Evolutionary conservation across 2,329 filamentous ascomycete species (phyloP).

Genomic region (Didymosphaeria variabile): DNA sequence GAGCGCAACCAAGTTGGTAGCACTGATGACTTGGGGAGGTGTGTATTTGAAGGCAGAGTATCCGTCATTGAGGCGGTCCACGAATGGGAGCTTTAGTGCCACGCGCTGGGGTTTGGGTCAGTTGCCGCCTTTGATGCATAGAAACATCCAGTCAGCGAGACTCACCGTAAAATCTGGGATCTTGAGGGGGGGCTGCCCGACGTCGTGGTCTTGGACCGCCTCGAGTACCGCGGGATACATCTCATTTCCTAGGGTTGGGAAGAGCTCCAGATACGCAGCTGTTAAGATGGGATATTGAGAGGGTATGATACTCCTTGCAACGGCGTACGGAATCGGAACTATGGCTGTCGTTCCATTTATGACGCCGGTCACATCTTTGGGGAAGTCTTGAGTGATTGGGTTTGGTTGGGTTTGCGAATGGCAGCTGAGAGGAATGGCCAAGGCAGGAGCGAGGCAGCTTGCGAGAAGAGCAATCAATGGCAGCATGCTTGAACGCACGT

Average conservation of each 20-base stretch:
- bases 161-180: slow-evolving; percentile 61
- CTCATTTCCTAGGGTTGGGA: slow-evolving; percentile 60
- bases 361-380: slow-evolving; percentile 60
- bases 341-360: slow-evolving; percentile 64
- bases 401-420: slow-evolving; percentile 51
- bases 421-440: slow-evolving; percentile 30
- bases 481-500: neutral
- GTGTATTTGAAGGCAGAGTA: slow-evolving; percentile 62
- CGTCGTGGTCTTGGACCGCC: slow-evolving; percentile 61
- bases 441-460: neutral
- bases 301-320: slow-evolving; percentile 60
- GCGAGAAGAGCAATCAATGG: neutral
- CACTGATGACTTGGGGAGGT: slow-evolving; percentile 58
- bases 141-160: slow-evolving; percentile 17
- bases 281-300: slow-evolving; percentile 60
- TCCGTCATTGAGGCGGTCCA: slow-evolving; percentile 62
- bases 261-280: slow-evolving; percentile 56
- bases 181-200: slow-evolving; percentile 54
- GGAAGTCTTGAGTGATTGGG: slow-evolving; percentile 58
- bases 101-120: neutral
- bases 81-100: slow-evolving; percentile 63
- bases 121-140: neutral
- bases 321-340: slow-evolving; percentile 59
- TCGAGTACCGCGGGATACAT: slow-evolving; percentile 64
- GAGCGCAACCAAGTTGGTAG: slow-evolving; percentile 54